Conservation (phyloP, 108 stramenopile species). For the Aurantiochytrium sp. region DNA sequence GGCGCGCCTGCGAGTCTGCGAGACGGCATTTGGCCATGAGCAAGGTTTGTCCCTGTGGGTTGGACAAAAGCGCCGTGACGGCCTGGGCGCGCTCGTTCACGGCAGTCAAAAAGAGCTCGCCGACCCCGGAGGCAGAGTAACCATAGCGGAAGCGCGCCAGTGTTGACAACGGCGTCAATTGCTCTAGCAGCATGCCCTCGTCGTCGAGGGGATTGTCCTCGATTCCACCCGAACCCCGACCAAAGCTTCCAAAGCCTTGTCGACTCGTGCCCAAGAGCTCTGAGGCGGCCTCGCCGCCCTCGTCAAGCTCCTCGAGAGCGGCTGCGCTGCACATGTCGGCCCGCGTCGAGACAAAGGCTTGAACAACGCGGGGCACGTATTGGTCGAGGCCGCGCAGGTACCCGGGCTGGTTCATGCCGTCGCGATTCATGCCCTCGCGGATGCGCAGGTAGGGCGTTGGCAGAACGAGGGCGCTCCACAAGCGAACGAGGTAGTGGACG, state of each 20-base stretch:
- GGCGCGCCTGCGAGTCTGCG: not conserved
- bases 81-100: not conserved
- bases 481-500: not conserved
- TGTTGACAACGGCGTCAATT: not conserved
- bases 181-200: slow-evolving; percentile 17
- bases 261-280: not conserved
- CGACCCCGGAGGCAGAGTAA: not conserved
- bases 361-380: not conserved
- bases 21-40: not conserved
- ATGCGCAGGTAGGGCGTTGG: slow-evolving; percentile 3
- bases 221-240: not conserved
- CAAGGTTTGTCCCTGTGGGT: not conserved
- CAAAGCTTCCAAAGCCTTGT: slow-evolving; percentile 9
- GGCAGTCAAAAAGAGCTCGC: not conserved
- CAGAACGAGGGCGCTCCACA: not conserved
- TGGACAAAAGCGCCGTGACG: not conserved
- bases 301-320: not conserved
- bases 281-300: not conserved
- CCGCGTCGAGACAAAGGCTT: not conserved
- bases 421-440: not conserved
- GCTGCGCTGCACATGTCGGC: slow-evolving; percentile 11
- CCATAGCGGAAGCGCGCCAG: not conserved
- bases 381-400: not conserved
- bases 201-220: slow-evolving; percentile 10
- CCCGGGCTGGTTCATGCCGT: not conserved